phyloP scores from a whole-genome alignment of 306 rosid species.

The Carpinus fangiana region DNA sequence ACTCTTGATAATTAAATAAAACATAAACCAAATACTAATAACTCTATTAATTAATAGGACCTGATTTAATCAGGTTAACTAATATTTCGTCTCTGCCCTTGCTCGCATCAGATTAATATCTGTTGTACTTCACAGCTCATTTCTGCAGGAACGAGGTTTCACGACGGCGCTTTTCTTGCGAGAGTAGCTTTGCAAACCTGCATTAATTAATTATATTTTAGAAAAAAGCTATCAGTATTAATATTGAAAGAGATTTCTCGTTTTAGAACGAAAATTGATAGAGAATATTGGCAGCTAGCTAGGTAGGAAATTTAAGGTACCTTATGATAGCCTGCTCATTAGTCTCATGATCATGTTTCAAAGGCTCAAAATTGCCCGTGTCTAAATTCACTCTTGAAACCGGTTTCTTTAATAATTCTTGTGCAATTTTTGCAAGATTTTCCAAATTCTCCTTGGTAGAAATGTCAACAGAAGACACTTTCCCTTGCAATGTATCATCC shows the following conservation, averaged over 20 bases:
- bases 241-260: neutral
- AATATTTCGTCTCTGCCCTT: too few species aligned
- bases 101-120: neutral
- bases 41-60: neutral
- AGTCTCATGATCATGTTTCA: constrained; percentile 12
- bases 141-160: neutral
- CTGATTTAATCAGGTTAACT: too few species aligned
- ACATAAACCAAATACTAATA: neutral
- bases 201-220: neutral
- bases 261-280: neutral
- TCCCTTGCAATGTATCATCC: constrained; percentile 25
- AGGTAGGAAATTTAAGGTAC: neutral
- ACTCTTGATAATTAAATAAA: too few species aligned
- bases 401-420: constrained; percentile 19
- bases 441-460: constrained; percentile 33
- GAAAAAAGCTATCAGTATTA: neutral
- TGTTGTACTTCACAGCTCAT: neutral
- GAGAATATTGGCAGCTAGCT: too few species aligned
- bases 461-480: constrained; percentile 20
- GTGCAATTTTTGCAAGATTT: constrained; percentile 22
- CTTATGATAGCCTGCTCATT: constrained; percentile 30
- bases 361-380: constrained; percentile 15
- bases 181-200: neutral
- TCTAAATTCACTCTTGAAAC: constrained; percentile 30
- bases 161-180: neutral